Base-by-base conservation (phyloP, 306 rosid genomes). In the Quercus robur region DNA sequence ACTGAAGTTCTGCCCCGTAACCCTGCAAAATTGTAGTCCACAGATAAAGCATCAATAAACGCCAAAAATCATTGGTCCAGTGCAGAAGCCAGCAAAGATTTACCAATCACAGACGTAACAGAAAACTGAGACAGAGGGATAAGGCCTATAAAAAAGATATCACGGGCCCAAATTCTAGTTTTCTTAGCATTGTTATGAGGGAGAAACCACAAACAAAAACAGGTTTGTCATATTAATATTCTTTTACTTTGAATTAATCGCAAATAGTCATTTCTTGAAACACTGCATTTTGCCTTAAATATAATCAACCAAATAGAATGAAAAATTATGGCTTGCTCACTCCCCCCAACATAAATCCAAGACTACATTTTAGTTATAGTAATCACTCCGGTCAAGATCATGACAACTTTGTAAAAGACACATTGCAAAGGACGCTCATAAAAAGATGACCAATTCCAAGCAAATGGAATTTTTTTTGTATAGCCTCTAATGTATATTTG, bases 1-100 rank as follows among this genome's bases (percentile, higher is more conserved):
- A 90, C 91, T 88, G 78, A 94, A 94, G 87, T 92, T 91, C 88
- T 94, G 97, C 61, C 98, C 97, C 7, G 95, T 84, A 78, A 91
- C 98, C 84, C 98, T 94, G 90, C 84, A 88, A 64, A 77, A 79
- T 63, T 67, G 51, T 76, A 67, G 81, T 26, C 56, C 28, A 57
- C 73, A 35, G 41, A 57, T 70, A 12, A 70, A 35, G 30, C 44
- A 82, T 4, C 44, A 54, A 75, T 28, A 14, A 44, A 67, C 28
- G 3, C 31, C 38, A 52, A 23, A 52, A 75, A 10, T 49, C 54
- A 49, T 49, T 49, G 54, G 54, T 12, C 54, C 54, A 49, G 54
- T 49, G 54, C 54, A 49, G 54, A 49, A 49, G 54, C 54, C 54
- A 49, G 54, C 54, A 49, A 49, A 49, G 17, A 49, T 49, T 49